phyloP scores from a whole-genome alignment of 2,329 filamentous ascomycete species.

The Stachybotrys chlorohalonatus region DNA sequence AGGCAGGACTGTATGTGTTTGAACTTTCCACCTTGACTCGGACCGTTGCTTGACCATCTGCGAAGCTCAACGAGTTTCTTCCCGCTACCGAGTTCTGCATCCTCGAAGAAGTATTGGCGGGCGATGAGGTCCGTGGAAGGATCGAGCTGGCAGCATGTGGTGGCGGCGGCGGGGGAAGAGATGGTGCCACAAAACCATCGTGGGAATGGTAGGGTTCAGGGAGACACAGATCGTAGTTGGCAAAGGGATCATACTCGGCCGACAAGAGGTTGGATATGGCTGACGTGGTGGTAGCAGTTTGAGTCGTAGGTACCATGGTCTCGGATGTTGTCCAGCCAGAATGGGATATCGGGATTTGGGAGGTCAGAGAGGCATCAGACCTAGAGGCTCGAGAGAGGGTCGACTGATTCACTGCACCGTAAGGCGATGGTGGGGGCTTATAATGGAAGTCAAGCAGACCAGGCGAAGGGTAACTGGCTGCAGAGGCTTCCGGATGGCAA shows the following conservation, averaged over 20 bases:
- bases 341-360: slow-evolving; percentile 30
- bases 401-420: slow-evolving; percentile 27
- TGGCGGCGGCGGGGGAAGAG: slow-evolving; percentile 9
- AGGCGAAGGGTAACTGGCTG: slow-evolving; percentile 37
- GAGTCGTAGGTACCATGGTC: slow-evolving; percentile 25
- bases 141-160: slow-evolving; percentile 17
- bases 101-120: slow-evolving; percentile 8
- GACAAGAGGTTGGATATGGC: slow-evolving; percentile 36
- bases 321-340: slow-evolving; percentile 32
- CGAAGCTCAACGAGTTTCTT: not conserved
- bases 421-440: slow-evolving; percentile 28
- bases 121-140: slow-evolving; percentile 11
- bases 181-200: slow-evolving; percentile 28
- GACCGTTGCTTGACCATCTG: not conserved
- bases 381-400: slow-evolving; percentile 24
- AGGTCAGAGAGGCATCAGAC: slow-evolving; percentile 9
- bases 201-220: slow-evolving; percentile 31
- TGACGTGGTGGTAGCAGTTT: slow-evolving; percentile 24
- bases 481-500: slow-evolving; percentile 21
- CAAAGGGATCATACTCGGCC: slow-evolving; percentile 42
- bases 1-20: not conserved
- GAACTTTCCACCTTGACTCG: not conserved
- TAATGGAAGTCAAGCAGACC: slow-evolving; percentile 32
- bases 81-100: slow-evolving; percentile 9
- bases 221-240: slow-evolving; percentile 33